phyloP scores from a whole-genome alignment of 2,329 filamentous ascomycete genomes.

The Biscogniauxia marginata region DNA sequence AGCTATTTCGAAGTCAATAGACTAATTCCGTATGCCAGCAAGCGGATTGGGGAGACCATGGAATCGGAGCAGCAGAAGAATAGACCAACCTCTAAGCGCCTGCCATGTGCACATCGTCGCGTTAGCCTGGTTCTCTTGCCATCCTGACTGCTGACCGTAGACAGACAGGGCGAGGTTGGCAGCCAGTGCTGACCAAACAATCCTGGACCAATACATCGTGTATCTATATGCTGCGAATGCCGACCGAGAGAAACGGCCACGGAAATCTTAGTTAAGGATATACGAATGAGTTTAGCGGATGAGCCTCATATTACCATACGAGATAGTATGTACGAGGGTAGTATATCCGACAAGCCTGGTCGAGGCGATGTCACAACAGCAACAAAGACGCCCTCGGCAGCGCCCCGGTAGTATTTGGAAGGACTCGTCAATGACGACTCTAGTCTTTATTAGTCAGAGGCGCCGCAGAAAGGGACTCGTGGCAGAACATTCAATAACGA shows the following conservation, averaged over 20 bases:
- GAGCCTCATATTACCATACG: slow-evolving; percentile 24
- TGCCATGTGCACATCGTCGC: slow-evolving; percentile 60
- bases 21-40: background rate
- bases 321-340: slow-evolving; percentile 10
- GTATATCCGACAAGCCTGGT: slow-evolving; percentile 5
- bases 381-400: slow-evolving; percentile 18
- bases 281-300: slow-evolving; percentile 6
- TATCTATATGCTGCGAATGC: slow-evolving; percentile 10
- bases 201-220: slow-evolving; percentile 30
- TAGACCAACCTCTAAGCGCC: slow-evolving; percentile 35
- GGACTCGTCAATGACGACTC: slow-evolving; percentile 12
- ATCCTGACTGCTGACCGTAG: slow-evolving; percentile 46
- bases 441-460: slow-evolving; percentile 14
- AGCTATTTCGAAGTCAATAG: slow-evolving; percentile 37
- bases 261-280: slow-evolving; percentile 8
- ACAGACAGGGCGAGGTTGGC: slow-evolving; percentile 30
- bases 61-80: background rate
- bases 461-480: slow-evolving; percentile 8
- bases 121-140: slow-evolving; percentile 52
- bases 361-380: slow-evolving; percentile 18
- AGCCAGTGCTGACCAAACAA: slow-evolving; percentile 28
- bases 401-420: slow-evolving; percentile 15
- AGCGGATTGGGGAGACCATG: slow-evolving; percentile 11
- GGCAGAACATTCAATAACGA: slow-evolving; percentile 13
- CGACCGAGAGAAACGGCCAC: slow-evolving; percentile 11